Evolutionary conservation across 176 grass and related monocot species (phyloP), one percentile per base, ranked within the genome.

Genomic region (Tillandsia leiboldiana): DNA sequence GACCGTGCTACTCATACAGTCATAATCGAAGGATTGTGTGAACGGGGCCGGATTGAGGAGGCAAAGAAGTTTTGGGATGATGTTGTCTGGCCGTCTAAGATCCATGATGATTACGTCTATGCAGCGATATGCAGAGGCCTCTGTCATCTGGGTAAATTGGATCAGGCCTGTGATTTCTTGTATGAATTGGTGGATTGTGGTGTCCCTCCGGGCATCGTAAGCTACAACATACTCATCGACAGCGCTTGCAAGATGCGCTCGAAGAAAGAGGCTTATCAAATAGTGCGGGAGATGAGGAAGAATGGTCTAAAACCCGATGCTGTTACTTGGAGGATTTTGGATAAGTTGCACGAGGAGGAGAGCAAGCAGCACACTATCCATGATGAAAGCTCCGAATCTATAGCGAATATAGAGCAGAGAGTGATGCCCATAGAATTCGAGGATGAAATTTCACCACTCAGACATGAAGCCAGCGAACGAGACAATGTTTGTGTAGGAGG

Each of bases 311-410:
- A 86, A 75, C 87, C 77, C 0, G 89, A 90, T 68, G 79, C 84
- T 74, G 80, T 88, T 13, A 90, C 94, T 17, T 99, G 94, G 94
- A 93, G 94, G 70, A 99, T 87, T 78, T 79, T 99, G 57, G 82
- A 83, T 63, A 86, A 81, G 51, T 71, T 93, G 57, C 87, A 69
- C 49, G 42, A 61, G 42, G 11, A 69, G 8, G 20, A 69, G 10
- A 18, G 50, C 1, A 14, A 53, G 26, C 50, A 92, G 64, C 73
- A 73, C 8, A 54, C 6, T 68, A n/a, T 57, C 33, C 70, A 65
- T 28, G 13, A 67, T 53, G 61, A 29, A 17, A 26, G 50, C 42
- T 74, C 12, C 42, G 77, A 76, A 66, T 66, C 66, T 66, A 42
- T 12, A 67, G 20, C 33, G 72, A 78, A 67, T 69, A 51, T 9